Evolutionary conservation across 768 basidiomycete genomes (phyloP).

Genomic region (Pulveroboletus sp.): DNA sequence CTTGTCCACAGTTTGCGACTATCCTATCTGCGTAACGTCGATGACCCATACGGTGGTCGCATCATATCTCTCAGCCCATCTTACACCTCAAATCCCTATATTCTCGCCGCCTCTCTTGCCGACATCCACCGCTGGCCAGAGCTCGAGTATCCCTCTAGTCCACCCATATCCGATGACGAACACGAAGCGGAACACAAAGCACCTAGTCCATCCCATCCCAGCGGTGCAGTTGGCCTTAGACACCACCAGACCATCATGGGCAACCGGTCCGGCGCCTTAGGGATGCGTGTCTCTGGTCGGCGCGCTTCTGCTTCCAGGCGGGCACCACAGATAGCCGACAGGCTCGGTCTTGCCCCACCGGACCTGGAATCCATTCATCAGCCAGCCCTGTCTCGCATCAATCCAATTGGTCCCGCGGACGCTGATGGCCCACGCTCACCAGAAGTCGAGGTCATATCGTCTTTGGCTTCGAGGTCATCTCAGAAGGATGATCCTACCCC

Average conservation of each 20-base stretch:
- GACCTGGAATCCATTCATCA: background rate
- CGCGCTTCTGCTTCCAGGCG: constrained; percentile 51
- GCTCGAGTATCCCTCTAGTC: constrained; percentile 64
- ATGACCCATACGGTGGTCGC: constrained; percentile 79
- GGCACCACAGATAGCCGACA: constrained; percentile 27
- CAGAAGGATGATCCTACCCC: constrained; percentile 15
- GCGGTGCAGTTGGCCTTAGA: constrained; percentile 31
- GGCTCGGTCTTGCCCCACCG: constrained; percentile 2
- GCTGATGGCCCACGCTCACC: constrained; percentile 5
- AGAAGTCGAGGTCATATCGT: constrained; percentile 5
- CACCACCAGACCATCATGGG: constrained; percentile 91
- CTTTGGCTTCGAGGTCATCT: background rate
- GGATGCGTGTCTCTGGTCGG: constrained; percentile 72
- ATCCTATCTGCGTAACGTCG: constrained; percentile 81
- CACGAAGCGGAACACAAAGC: constrained; percentile 34
- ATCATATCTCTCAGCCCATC: constrained; percentile 76
- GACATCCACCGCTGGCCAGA: constrained; percentile 85
- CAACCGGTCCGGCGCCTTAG: constrained; percentile 60
- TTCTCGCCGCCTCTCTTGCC: constrained; percentile 72
- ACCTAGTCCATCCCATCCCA: background rate
- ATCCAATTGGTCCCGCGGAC: constrained; percentile 7
- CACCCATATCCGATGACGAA: constrained; percentile 70
- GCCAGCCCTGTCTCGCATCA: constrained; percentile 9
- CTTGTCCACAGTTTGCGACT: constrained; percentile 83
- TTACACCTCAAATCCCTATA: constrained; percentile 78